Evolutionary conservation across 345 rosid species (phyloP).

Genomic region (Psidium guajava): DNA sequence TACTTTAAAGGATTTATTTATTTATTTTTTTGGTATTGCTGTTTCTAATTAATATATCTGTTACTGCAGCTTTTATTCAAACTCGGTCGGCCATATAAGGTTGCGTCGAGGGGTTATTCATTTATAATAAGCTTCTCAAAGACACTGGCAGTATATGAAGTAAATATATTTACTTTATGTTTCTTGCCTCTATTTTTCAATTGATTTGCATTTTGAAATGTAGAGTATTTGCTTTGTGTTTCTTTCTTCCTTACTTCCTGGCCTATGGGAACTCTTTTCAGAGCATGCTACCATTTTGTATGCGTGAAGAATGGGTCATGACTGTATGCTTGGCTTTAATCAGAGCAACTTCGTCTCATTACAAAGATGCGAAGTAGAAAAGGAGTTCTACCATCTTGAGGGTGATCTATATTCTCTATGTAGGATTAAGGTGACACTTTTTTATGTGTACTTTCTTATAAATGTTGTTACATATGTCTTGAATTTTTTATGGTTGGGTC

Average conservation of each 20-base stretch:
- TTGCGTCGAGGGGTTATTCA: conserved; percentile 82
- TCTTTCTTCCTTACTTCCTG: not conserved
- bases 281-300: conserved; percentile 62
- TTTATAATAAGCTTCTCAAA: conserved; percentile 78
- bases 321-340: conserved; percentile 78
- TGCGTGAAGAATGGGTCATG: conserved; percentile 91
- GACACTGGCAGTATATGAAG: conserved; percentile 69
- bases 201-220: not conserved
- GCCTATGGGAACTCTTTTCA: conserved; percentile 17
- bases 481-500: too few species aligned
- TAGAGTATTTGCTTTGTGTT: not conserved
- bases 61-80: conserved; percentile 72
- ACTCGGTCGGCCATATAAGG: conserved; percentile 86
- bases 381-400: conserved; percentile 82
- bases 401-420: conserved; percentile 95
- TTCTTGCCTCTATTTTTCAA: not conserved
- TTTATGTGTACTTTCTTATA: not conserved
- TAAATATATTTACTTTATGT: conserved; percentile 9
- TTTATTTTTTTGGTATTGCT: not conserved
- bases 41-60: not conserved
- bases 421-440: conserved; percentile 63
- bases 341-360: conserved; percentile 56
- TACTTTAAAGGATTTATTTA: not conserved
- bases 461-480: not conserved
- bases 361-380: conserved; percentile 69